Conservation (phyloP, 257 asterid genomes). For the Solanum sitiens region DNA sequence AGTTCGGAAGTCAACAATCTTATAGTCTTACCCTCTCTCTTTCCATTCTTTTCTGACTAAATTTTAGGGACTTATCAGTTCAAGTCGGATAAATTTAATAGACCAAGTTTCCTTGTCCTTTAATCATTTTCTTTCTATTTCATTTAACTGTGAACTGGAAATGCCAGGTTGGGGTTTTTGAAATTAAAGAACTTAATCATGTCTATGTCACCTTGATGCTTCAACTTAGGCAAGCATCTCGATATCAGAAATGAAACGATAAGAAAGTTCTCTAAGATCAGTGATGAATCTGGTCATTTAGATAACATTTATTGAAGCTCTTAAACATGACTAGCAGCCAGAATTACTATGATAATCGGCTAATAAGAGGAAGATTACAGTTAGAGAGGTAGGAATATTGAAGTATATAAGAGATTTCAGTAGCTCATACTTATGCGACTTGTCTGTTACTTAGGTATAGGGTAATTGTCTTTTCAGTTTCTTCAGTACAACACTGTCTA, state of each 20-base stretch:
- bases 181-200: background rate
- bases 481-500: background rate
- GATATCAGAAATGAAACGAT: background rate
- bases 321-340: background rate
- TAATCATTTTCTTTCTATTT: background rate
- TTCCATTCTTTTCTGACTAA: background rate
- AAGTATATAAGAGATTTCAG: background rate
- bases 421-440: background rate
- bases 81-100: background rate
- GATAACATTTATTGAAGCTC: background rate
- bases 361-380: background rate
- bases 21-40: background rate
- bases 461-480: background rate
- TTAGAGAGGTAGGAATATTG: background rate
- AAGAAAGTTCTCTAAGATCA: background rate
- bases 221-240: background rate
- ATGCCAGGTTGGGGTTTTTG: background rate
- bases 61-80: background rate
- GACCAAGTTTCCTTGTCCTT: background rate
- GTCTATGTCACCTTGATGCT: background rate
- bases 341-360: background rate
- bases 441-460: background rate
- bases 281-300: background rate
- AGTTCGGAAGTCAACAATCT: background rate
- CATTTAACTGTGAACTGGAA: background rate